Percentiles rank a stretch among this genome's conserved stretches.
Conservation (phyloP, 163 green algal genomes). For the Volvox carteri region DNA sequence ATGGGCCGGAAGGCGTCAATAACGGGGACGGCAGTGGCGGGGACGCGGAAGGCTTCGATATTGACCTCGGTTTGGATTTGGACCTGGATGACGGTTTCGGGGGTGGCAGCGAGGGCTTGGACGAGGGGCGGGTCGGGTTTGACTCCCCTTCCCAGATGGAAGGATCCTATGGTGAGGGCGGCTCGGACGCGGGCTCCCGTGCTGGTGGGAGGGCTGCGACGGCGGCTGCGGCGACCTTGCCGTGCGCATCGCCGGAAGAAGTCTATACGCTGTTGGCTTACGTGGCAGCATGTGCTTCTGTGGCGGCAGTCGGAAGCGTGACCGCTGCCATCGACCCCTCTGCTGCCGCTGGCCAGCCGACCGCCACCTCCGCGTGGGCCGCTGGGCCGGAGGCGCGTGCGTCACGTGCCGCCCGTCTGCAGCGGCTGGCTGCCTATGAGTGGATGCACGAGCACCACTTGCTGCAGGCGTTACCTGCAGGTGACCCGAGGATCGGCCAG, state of each 20-base stretch:
- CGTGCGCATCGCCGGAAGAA: neutral
- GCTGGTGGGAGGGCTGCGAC: too few species aligned
- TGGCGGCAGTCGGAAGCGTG: neutral
- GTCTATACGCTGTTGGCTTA: neutral
- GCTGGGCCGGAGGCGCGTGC: conserved; percentile 27
- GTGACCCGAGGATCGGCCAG: conserved; percentile 27
- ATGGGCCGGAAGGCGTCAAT: neutral
- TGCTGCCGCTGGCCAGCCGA: neutral
- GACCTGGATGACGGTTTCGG: conserved; percentile 45
- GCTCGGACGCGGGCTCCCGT: neutral
- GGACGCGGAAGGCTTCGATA: neutral
- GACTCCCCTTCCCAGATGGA: neutral
- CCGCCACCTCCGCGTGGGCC: neutral
- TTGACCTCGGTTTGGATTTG: conserved; percentile 42
- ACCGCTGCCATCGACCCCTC: neutral
- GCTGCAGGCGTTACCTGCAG: conserved; percentile 44
- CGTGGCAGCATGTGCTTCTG: neutral
- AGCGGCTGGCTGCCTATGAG: conserved; percentile 66
- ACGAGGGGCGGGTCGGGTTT: neutral
- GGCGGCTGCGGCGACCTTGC: neutral
- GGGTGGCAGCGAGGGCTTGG: neutral
- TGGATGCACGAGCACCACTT: conserved; percentile 66
- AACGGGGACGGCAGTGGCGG: neutral
- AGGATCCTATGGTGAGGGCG: too few species aligned
- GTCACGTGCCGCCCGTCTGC: conserved; percentile 55